A percentile compares a stretch with the other conserved stretches of the same genome.
Conservation (phyloP, 768 basidiomycete genomes). For the Leccinum obscurum region DNA sequence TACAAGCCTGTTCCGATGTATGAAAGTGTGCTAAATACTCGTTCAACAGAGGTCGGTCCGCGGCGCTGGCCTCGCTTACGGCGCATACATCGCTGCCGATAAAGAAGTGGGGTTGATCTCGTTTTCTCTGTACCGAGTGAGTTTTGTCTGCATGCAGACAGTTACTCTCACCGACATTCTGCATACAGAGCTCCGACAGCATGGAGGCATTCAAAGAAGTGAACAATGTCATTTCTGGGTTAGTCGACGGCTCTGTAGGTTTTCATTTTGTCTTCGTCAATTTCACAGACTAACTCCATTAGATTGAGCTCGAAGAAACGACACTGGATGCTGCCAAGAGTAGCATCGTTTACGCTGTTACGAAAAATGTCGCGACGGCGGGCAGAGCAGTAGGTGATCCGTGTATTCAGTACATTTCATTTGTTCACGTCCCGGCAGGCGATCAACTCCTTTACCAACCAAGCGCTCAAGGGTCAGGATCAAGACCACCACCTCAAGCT, state of each 20-base stretch:
- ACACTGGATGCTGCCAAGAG: constrained; percentile 91
- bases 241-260: constrained; percentile 81
- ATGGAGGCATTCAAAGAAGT: constrained; percentile 82
- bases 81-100: constrained; percentile 75
- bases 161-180: constrained; percentile 5
- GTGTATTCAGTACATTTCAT: not conserved
- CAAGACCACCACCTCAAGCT: constrained; percentile 73
- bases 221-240: constrained; percentile 68
- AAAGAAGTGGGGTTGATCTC: constrained; percentile 74
- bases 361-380: constrained; percentile 80
- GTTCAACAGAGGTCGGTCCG: constrained; percentile 76
- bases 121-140: constrained; percentile 78
- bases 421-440: constrained; percentile 49
- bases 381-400: constrained; percentile 71
- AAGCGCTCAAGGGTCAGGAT: constrained; percentile 83
- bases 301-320: constrained; percentile 82
- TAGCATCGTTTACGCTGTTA: constrained; percentile 81
- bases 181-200: constrained; percentile 72
- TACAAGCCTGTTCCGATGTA: not conserved
- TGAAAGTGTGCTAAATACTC: constrained; percentile 8
- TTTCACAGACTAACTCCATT: constrained; percentile 6
- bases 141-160: constrained; percentile 22
- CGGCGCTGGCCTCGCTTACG: constrained; percentile 93
- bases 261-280: not conserved
- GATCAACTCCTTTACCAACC: constrained; percentile 80